A percentile compares a stretch with the other conserved stretches of the same genome.
These are phyloP conservation scores for Kalmanozyma brasiliensis DNA, from an alignment of 1,284 basidiomycete species.

Conservation along the genomic window DNA sequence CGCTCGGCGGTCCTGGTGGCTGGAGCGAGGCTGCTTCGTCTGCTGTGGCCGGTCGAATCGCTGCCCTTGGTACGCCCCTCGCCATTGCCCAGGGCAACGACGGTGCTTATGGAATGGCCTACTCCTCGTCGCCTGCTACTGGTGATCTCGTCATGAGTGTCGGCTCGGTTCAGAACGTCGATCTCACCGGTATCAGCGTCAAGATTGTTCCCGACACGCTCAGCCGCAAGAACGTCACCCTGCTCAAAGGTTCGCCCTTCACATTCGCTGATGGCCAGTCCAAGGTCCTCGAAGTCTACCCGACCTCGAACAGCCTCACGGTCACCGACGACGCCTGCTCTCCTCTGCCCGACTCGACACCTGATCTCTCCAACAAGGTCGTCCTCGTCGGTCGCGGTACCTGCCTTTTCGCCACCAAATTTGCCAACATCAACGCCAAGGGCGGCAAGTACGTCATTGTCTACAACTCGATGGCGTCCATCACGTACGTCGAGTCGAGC, in stretches of 20 bases:
- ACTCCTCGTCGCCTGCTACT: conserved; percentile 68
- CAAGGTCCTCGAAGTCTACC: conserved; percentile 47
- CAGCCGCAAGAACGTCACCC: conserved; percentile 31
- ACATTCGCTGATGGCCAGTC: conserved; percentile 34
- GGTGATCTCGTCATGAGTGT: conserved; percentile 66
- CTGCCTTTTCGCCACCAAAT: conserved; percentile 58
- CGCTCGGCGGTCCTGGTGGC: conserved; percentile 71
- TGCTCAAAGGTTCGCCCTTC: conserved; percentile 48
- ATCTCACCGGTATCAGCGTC: conserved; percentile 48
- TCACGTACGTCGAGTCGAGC: conserved; percentile 49
- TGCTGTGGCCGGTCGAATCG: conserved; percentile 42
- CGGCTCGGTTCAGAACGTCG: conserved; percentile 64
- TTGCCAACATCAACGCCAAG: conserved; percentile 59
- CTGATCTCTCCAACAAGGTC: conserved; percentile 51
- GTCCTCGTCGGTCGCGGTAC: conserved; percentile 57
- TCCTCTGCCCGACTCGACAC: conserved; percentile 51
- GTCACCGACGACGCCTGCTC: conserved; percentile 49
- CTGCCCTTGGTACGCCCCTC: conserved; percentile 43
- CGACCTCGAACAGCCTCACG: conserved; percentile 41
- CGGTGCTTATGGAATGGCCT: conserved; percentile 68
- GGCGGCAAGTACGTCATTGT: conserved; percentile 66
- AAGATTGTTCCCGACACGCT: conserved; percentile 36
- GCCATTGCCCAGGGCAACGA: conserved; percentile 68
- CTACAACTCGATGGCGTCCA: conserved; percentile 61
- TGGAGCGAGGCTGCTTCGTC: conserved; percentile 41